Base-by-base conservation (phyloP, 345 rosid genomes). In the Syzygium grande region DNA sequence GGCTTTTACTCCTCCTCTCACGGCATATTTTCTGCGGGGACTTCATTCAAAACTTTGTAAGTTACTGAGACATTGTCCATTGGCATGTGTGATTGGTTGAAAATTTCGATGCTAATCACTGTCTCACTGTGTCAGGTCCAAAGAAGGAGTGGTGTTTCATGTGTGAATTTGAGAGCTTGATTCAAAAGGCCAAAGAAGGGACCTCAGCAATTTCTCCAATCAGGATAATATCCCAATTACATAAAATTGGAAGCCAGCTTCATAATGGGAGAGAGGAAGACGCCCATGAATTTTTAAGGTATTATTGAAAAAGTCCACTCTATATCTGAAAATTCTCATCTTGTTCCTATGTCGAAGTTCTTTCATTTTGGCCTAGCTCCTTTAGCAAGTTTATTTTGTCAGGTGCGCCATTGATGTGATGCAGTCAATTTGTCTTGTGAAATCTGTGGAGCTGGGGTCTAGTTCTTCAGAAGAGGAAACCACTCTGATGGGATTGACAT, bases 201-300 rank as follows among this genome's bases (percentile, higher is more conserved):
- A 95, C 92, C 90, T 91, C 95, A 87, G 95, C 96, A 22, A 89
- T 97, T 56, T 96, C 98, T 77, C 98, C 99, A 84, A 88, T 80
- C 88, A 92, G 93, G 86, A 94, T 98, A 77, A 87, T 98, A 56
- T 95, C 98, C 84, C 96, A 92, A 84, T 90, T 98, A 65, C 96
- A 92, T 86, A 93, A 88, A 88, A 92, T 93, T 63, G 97, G 97
- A 93, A 94, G 95, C 88, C 94, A 89, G 89, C 97, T 97, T 90
- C 95, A 96, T 77, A 92, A 92, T 88, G 99, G 99, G 52, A 95
- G 93, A 87, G 96, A 98, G 90, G 99, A 98, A 92, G 99, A 98
- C 89, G 99, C 99, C 51, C 99, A 98, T 93, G 99, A 98, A 91
- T 98, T 97, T 90, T 92, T 98, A 87, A 95, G 99, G 99, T 97